phyloP scores from a whole-genome alignment of 345 rosid genomes.

The Brassica cretica region DNA sequence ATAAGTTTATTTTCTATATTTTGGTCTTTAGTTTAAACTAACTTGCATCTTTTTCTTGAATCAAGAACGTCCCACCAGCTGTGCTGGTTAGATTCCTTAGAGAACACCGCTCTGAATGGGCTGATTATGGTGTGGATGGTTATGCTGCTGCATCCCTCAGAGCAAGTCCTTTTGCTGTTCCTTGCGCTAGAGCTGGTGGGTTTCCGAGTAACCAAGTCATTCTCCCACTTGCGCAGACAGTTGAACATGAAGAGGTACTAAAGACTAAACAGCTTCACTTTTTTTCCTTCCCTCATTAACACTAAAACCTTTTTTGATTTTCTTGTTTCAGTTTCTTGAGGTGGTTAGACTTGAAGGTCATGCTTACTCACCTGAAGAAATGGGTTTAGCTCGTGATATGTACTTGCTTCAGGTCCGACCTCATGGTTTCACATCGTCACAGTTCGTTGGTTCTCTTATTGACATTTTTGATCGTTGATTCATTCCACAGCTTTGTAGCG shows the following conservation, averaged over 20 bases:
- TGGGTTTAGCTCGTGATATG: constrained; percentile 88
- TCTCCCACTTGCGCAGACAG: constrained; percentile 87
- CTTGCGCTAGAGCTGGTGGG: constrained; percentile 82
- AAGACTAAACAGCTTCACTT: not conserved
- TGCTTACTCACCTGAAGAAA: constrained; percentile 85
- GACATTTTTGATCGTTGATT: not conserved
- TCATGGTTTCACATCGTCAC: no score
- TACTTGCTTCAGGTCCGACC: constrained; percentile 74
- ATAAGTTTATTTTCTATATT: not conserved
- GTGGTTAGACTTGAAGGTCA: constrained; percentile 92
- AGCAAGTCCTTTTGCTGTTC: constrained; percentile 78
- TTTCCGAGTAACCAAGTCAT: constrained; percentile 89
- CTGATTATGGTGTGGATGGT: constrained; percentile 87
- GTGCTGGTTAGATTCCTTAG: constrained; percentile 85
- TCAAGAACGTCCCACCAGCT: constrained; percentile 85
- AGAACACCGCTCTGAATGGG: constrained; percentile 99
- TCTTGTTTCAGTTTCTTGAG: constrained; percentile 65
- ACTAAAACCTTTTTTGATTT: not conserved
- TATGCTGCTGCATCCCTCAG: constrained; percentile 85
- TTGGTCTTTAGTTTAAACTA: not conserved
- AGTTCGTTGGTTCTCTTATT: not conserved
- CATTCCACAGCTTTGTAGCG: constrained; percentile 67
- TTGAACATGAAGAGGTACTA: constrained; percentile 91
- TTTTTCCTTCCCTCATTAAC: not conserved
- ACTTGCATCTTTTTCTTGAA: constrained; percentile 29